phyloP scores from a whole-genome alignment of 2,329 filamentous ascomycete genomes.

The Fusarium nanum region DNA sequence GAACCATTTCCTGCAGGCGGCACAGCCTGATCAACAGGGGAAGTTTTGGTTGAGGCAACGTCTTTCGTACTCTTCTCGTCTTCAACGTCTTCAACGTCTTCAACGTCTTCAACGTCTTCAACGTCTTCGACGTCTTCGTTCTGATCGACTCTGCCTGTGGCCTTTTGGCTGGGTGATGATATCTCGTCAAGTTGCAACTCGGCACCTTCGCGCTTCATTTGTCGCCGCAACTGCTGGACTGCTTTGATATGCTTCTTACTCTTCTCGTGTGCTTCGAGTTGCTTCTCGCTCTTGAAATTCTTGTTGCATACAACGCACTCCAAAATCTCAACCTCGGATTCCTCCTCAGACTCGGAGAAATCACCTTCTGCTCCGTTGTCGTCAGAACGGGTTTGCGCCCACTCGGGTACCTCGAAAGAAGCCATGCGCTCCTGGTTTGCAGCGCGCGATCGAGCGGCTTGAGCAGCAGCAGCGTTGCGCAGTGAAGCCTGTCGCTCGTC shows the following conservation, averaged over 20 bases:
- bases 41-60: not conserved
- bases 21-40: not conserved
- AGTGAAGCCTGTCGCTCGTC: constrained; percentile 82
- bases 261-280: constrained; percentile 90
- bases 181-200: constrained; percentile 62
- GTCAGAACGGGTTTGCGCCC: constrained; percentile 73
- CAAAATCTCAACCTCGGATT: constrained; percentile 69
- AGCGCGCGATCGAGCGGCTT: constrained; percentile 84
- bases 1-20: not conserved
- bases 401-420: constrained; percentile 75
- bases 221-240: constrained; percentile 79
- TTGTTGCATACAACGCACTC: constrained; percentile 84
- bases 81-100: not conserved
- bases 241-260: constrained; percentile 97
- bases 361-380: constrained; percentile 62
- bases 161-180: constrained; percentile 1
- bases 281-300: constrained; percentile 89
- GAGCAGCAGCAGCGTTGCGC: constrained; percentile 81
- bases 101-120: not conserved
- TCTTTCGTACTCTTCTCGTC: not conserved
- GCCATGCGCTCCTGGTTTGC: constrained; percentile 81
- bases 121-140: not conserved
- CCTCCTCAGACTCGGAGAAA: constrained; percentile 71
- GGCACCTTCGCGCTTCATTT: constrained; percentile 85
- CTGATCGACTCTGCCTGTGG: not conserved